Percentiles rank a stretch among this genome's conserved stretches.
Evolutionary conservation across 176 grass and related monocot species (phyloP).

Genomic region (Carex kokanica): DNA sequence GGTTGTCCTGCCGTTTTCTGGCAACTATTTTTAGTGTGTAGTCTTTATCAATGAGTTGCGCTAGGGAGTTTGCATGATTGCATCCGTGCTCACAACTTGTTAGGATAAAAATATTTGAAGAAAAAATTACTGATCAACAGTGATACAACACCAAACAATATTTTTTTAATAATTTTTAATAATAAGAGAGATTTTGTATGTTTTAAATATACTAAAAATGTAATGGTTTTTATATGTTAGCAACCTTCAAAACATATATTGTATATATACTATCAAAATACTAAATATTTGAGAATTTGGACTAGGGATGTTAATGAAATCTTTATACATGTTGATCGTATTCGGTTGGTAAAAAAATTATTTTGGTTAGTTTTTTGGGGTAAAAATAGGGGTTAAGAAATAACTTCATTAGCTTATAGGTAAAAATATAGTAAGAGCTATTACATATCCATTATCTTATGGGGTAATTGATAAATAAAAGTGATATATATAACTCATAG

Average conservation of each 20-base stretch:
- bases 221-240: background rate
- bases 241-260: background rate
- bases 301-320: too few species aligned
- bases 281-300: background rate
- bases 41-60: background rate
- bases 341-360: too few species aligned
- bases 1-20: background rate
- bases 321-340: too few species aligned
- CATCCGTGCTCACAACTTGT: background rate
- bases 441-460: too few species aligned
- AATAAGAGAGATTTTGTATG: background rate
- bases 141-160: background rate
- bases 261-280: background rate
- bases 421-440: too few species aligned
- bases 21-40: background rate
- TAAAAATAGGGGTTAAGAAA: too few species aligned
- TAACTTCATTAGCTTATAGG: too few species aligned
- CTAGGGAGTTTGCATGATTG: background rate
- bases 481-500: too few species aligned
- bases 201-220: background rate
- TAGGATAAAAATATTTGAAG: background rate
- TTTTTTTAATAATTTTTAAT: background rate
- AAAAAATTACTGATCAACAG: background rate
- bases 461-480: too few species aligned
- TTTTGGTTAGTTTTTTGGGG: too few species aligned